Evolutionary conservation across 1,284 basidiomycete species (phyloP), one percentile per base, ranked within the genome.

Genomic region (Boletus calvinii): DNA sequence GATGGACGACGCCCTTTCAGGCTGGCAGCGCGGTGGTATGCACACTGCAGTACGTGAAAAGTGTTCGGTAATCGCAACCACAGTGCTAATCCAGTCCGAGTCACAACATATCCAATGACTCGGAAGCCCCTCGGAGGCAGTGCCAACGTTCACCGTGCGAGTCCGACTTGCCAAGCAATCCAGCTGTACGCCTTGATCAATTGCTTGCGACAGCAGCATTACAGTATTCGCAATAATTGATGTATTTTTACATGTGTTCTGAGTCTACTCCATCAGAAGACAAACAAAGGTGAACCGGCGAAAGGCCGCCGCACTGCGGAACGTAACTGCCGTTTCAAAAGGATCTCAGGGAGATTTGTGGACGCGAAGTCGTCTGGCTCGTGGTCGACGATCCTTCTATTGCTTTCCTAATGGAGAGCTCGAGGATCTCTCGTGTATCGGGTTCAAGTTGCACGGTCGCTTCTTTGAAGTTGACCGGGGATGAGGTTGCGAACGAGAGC

Each of bases 391-490:
- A 68, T 12, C 74, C 74, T 22, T 82, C 85, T 0, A 95, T 77
- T 6, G 86, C 87, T 47, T 85, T 84, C 55, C 94, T 78, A 32
- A 98, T 82, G 0, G 89, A 86, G 35, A 78, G 77, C 67, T 98
- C 95, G 47, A 98, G 71, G 17, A 79, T 68, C 35, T 87, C 83
- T 50, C 84, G 74, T 15, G 79, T 77, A 0, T 77, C 70, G 8
- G 77, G 69, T 15, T 87, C 83, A 45, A 98, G 77, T 34, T 82
- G 83, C 3, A 74, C 78, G 4, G 91, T 89, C 2, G 90, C 93
- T 45, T 94, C 90, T 67, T 92, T 94, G 80, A 98, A 98, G 15
- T 89, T 81, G 4, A 74, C 68, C 0, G 94, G 90, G 3, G 87
- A 81, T 0, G 78, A 72, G 1, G 89, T 81, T 1, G 94, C 95